Percentiles rank a stretch among this genome's conserved stretches.
phyloP scores from a whole-genome alignment of 495 filamentous ascomycete species.

The Aspergillus incahuasiensis region DNA sequence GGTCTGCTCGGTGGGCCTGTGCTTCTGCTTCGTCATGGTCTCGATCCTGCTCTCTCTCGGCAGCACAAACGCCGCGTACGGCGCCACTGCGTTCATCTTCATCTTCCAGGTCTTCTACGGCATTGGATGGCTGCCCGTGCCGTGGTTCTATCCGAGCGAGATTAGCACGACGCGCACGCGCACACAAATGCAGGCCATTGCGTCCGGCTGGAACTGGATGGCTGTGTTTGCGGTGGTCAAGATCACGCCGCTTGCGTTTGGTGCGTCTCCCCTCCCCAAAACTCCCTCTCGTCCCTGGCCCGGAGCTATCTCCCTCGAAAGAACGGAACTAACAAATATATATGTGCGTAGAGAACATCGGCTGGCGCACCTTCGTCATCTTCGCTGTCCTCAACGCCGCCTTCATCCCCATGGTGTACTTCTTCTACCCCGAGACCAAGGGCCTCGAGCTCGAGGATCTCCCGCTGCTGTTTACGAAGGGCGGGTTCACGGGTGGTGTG shows the following conservation, averaged over 20 bases:
- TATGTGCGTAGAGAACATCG: constrained; percentile 44
- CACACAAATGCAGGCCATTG: constrained; percentile 36
- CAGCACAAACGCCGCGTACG: constrained; percentile 25
- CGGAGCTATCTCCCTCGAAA: not conserved
- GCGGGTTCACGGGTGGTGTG: constrained; percentile 36
- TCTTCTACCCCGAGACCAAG: constrained; percentile 64
- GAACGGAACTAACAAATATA: not conserved
- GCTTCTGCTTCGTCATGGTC: constrained; percentile 38
- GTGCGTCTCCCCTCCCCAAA: too few species aligned
- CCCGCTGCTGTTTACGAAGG: constrained; percentile 50
- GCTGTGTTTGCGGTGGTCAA: constrained; percentile 52
- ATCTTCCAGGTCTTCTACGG: constrained; percentile 40
- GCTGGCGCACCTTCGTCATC: constrained; percentile 63
- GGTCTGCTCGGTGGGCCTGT: constrained; percentile 41
- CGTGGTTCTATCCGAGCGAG: constrained; percentile 72
- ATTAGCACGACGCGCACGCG: constrained; percentile 44
- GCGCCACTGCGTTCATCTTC: constrained; percentile 37
- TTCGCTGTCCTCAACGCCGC: constrained; percentile 52
- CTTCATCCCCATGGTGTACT: constrained; percentile 62
- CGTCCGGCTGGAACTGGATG: constrained; percentile 45
- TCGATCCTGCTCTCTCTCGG: constrained; percentile 28
- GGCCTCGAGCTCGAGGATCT: constrained; percentile 70
- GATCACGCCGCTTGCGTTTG: constrained; percentile 53
- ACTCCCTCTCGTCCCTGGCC: too few species aligned
- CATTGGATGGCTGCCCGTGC: constrained; percentile 27